Evolutionary conservation across 2,329 filamentous ascomycete species (phyloP).

Genomic region (Claviceps digitariae): DNA sequence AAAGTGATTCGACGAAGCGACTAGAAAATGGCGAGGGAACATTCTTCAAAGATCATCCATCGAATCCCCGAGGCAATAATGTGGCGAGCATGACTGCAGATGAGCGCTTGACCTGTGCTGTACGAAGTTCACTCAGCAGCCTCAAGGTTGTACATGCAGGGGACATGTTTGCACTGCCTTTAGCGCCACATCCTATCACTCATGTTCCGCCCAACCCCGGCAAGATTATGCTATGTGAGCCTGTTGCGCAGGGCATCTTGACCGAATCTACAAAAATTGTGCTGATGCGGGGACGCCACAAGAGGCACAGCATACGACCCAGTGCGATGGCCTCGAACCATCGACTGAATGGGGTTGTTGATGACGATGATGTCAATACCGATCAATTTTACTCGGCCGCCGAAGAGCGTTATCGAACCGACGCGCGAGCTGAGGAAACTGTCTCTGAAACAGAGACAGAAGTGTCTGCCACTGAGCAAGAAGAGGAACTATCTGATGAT

Average conservation of each 20-base stretch:
- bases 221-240: constrained; percentile 85
- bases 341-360: constrained; percentile 41
- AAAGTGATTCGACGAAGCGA: constrained; percentile 65
- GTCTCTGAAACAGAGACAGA: constrained; percentile 51
- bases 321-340: constrained; percentile 28
- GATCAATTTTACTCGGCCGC: constrained; percentile 89
- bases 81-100: constrained; percentile 29
- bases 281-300: constrained; percentile 50
- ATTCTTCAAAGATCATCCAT: constrained; percentile 55
- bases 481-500: constrained; percentile 70
- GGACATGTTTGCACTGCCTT: constrained; percentile 62
- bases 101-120: constrained; percentile 47
- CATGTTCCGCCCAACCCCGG: constrained; percentile 74
- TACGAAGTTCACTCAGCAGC: constrained; percentile 61
- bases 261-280: constrained; percentile 71
- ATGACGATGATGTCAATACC: constrained; percentile 65
- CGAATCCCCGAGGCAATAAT: constrained; percentile 23
- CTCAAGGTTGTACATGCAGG: constrained; percentile 71
- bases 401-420: constrained; percentile 57
- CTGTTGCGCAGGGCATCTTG: constrained; percentile 76
- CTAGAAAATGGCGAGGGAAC: constrained; percentile 72
- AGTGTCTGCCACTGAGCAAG: constrained; percentile 50
- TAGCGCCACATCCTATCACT: constrained; percentile 75
- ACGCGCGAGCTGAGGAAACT: constrained; percentile 44
- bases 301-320: constrained; percentile 35